A percentile compares a stretch with the other conserved stretches of the same genome.
Conservation (phyloP, 169 alveolate species). For the Eimeria necatrix region DNA sequence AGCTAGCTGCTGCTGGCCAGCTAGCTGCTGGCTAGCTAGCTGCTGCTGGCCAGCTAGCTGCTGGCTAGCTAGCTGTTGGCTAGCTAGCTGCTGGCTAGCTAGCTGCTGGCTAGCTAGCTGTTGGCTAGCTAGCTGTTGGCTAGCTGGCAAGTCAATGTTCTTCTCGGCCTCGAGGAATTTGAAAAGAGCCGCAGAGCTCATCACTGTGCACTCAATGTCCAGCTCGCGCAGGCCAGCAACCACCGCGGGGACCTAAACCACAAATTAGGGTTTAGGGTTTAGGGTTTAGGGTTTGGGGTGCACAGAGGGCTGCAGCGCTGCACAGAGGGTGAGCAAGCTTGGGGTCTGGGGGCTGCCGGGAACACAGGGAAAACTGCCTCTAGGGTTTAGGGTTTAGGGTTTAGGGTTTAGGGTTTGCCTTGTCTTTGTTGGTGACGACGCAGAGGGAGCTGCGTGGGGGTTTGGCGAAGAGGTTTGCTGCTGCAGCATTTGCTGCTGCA, state of each 20-base stretch:
- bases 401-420: neutral
- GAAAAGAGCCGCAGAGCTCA: neutral
- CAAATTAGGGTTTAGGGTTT: neutral
- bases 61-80: no score
- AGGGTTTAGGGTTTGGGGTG: neutral
- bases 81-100: no score
- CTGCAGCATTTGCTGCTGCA: no score
- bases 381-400: conserved; percentile 33
- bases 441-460: conserved; percentile 19
- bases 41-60: no score
- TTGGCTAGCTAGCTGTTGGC: no score
- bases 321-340: neutral
- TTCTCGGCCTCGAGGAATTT: neutral
- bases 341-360: neutral
- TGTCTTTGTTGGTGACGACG: conserved; percentile 1
- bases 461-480: neutral
- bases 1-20: no score
- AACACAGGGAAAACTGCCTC: neutral
- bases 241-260: neutral
- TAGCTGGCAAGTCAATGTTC: neutral
- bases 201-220: neutral
- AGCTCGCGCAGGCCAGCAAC: neutral
- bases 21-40: no score
- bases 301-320: no score
- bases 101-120: no score